Conservation (phyloP, 805 yeast species). For the Lachancea waltii region DNA sequence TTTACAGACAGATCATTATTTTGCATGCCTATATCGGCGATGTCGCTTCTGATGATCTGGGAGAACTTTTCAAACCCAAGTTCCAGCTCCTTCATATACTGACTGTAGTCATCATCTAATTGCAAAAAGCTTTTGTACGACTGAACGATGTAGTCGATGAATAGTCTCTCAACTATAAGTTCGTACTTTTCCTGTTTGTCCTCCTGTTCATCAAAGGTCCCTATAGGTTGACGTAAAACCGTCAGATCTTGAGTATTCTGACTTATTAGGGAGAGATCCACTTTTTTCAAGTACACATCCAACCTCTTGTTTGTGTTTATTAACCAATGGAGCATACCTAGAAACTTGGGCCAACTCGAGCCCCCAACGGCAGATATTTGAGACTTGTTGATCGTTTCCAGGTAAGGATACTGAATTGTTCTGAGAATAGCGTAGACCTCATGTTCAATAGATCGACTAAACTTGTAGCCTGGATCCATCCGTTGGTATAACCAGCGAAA, state of each 20-base stretch:
- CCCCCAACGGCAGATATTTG: conserved; percentile 91
- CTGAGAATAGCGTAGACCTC: conserved; percentile 68
- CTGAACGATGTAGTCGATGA: conserved; percentile 54
- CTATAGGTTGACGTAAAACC: conserved; percentile 21
- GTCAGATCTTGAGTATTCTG: conserved; percentile 30
- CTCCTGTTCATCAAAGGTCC: conserved; percentile 26
- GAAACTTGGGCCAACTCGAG: conserved; percentile 73
- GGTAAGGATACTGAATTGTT: conserved; percentile 66
- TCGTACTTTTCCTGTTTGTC: conserved; percentile 33
- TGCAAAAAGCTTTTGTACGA: conserved; percentile 63
- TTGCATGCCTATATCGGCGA: conserved; percentile 36
- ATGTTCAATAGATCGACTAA: conserved; percentile 60
- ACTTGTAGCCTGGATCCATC: conserved; percentile 73
- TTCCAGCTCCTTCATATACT: conserved; percentile 49
- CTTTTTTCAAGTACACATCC: conserved; percentile 28
- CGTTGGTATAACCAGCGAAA: conserved; percentile 74
- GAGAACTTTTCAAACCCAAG: conserved; percentile 47
- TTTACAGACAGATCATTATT: conserved; percentile 37
- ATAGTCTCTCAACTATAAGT: conserved; percentile 38
- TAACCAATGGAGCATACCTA: conserved; percentile 82
- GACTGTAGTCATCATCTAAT: conserved; percentile 55
- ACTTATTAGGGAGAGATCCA: conserved; percentile 19
- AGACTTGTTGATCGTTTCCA: conserved; percentile 73
- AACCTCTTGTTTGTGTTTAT: conserved; percentile 46
- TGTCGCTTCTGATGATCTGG: conserved; percentile 42